phyloP scores from a whole-genome alignment of 257 asterid species.

The Solanum appendiculatum region DNA sequence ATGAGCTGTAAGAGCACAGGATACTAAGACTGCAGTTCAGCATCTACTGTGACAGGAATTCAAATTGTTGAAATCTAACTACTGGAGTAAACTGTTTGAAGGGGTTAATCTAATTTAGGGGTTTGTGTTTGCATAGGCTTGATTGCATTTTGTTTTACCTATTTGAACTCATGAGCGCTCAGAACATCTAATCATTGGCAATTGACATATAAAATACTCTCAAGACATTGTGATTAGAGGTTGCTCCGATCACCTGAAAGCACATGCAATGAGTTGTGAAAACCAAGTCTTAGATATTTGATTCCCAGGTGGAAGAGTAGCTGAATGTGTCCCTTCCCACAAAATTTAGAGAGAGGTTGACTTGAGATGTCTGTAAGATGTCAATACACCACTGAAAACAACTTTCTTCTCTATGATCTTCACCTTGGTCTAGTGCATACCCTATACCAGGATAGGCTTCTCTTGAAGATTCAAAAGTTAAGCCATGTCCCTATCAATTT shows the following conservation, averaged over 20 bases:
- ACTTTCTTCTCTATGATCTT: neutral
- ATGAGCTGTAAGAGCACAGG: neutral
- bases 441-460: neutral
- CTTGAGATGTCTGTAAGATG: neutral
- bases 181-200: neutral
- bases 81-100: neutral
- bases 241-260: neutral
- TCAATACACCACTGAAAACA: neutral
- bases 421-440: neutral
- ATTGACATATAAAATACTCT: neutral
- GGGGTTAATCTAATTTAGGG: neutral
- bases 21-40: neutral
- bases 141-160: neutral
- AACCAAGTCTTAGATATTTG: neutral
- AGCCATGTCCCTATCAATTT: neutral
- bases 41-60: neutral
- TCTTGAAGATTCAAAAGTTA: neutral
- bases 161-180: neutral
- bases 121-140: neutral
- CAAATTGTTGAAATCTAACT: neutral
- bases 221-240: neutral
- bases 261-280: neutral
- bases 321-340: neutral
- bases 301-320: neutral
- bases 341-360: neutral